Evolutionary conservation across 306 rosid species (phyloP).

Genomic region (Leucaena leucocephala): DNA sequence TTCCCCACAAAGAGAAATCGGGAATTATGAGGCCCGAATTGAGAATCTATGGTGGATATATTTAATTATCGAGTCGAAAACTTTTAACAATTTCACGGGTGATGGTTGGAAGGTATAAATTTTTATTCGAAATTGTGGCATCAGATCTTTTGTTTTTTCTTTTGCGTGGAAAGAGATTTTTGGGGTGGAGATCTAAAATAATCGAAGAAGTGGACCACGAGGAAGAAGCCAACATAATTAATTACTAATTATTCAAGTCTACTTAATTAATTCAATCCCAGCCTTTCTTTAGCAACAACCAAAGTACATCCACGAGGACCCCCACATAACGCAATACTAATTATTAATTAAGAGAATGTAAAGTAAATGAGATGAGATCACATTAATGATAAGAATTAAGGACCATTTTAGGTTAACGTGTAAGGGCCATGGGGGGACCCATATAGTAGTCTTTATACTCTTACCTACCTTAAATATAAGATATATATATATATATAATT

Average conservation of each 20-base stretch:
- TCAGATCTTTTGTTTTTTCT: no score
- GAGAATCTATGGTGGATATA: neutral
- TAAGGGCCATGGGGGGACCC: neutral
- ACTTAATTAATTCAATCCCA: neutral
- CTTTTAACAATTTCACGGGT: neutral
- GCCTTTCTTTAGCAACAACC: neutral
- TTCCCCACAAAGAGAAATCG: no score
- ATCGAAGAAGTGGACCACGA: no score
- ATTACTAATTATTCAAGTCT: neutral
- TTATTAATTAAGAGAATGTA: neutral
- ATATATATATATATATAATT: no score
- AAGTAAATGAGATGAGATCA: neutral
- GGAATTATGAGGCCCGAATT: no score
- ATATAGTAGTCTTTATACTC: neutral
- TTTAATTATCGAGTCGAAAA: neutral
- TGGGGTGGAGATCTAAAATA: no score
- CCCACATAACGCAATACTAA: neutral
- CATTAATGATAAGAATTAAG: neutral
- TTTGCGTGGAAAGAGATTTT: no score
- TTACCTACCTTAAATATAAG: no score
- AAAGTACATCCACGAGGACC: neutral
- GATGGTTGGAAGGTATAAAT: neutral
- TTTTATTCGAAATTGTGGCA: neutral
- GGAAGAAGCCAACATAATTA: neutral
- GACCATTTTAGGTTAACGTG: neutral